phyloP scores from a whole-genome alignment of 208 protist species.

The Endotrypanum monterogeii region DNA sequence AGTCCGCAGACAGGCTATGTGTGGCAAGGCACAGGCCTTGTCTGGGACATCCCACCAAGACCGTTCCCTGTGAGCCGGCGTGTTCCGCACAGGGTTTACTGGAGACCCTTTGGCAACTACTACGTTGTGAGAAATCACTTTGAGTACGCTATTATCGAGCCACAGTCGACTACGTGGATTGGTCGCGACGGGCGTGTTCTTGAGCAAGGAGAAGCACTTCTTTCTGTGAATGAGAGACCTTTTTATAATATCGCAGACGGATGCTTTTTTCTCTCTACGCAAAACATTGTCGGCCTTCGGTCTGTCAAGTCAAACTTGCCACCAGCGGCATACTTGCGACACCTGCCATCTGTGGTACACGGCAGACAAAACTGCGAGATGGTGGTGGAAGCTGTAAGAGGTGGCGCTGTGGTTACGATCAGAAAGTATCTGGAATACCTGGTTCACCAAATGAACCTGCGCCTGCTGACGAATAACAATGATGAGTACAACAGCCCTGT shows the following conservation, averaged over 20 bases:
- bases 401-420: conserved; percentile 9
- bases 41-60: conserved; percentile 51
- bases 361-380: conserved; percentile 32
- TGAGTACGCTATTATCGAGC: conserved; percentile 76
- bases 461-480: conserved; percentile 21
- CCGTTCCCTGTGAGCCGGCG: conserved; percentile 30
- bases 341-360: conserved; percentile 25
- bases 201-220: conserved; percentile 54
- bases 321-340: conserved; percentile 27
- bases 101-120: conserved; percentile 52
- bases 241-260: conserved; percentile 45
- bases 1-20: conserved; percentile 38
- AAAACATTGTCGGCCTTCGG: conserved; percentile 32
- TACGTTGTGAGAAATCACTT: conserved; percentile 70
- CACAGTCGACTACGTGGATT: conserved; percentile 80
- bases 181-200: conserved; percentile 58
- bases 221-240: conserved; percentile 30
- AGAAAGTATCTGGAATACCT: conserved; percentile 32
- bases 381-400: conserved; percentile 21
- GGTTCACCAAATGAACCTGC: conserved; percentile 27
- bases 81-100: conserved; percentile 24
- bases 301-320: conserved; percentile 30
- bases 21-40: conserved; percentile 48
- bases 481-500: conserved; percentile 13
- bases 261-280: conserved; percentile 54